Evolutionary conservation across 768 basidiomycete species (phyloP), one percentile per base, ranked within the genome.

Genomic region (Roridomyces roridus): DNA sequence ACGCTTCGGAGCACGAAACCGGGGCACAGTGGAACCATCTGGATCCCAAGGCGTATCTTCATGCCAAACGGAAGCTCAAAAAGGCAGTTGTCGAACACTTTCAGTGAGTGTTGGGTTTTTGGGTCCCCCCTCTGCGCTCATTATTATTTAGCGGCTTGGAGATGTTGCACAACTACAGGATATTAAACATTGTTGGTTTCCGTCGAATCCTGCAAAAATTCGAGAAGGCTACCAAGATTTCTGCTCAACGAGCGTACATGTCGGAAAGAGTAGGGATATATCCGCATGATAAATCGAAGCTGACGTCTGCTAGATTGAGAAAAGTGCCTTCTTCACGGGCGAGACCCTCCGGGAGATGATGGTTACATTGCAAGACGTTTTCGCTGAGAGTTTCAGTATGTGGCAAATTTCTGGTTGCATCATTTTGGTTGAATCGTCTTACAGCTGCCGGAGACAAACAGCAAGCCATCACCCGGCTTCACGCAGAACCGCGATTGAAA

Each of bases 121-220:
- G n/a, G n/a, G n/a, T n/a, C n/a, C n/a, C 17, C 37, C 20, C n/a
- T 39, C 28, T 39, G 43, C 25, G 35, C 36, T 49, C 21, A 44
- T 31, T 26, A 46, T 43, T 37, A 23, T 35, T 8, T 64, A 91
- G 92, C n/a, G 89, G 83, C 9, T 75, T 97, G 24, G 95, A 96
- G 67, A 74, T 89, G 50, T 77, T 99, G 59, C 91, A 94, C 65
- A 93, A 93, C 68, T 99, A 96, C 70, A 83, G 94, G 88, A 84
- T 90, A 37, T 73, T 98, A 40, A 98, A 99, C 69, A 74, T 94
- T 14, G 91, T 92, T 3, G 97, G 96, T 3, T 94, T 97, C 69
- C 79, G 90, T 29, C 92, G 94, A 67, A 87, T 86, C 0, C 70
- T 94, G 51, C 92, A 89, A 72, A 94, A 94, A 70, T 94, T 91